Evolutionary conservation across 495 filamentous ascomycete genomes (phyloP), one percentile per base, ranked within the genome.

Genomic region (Lasiosphaeris hirsuta): DNA sequence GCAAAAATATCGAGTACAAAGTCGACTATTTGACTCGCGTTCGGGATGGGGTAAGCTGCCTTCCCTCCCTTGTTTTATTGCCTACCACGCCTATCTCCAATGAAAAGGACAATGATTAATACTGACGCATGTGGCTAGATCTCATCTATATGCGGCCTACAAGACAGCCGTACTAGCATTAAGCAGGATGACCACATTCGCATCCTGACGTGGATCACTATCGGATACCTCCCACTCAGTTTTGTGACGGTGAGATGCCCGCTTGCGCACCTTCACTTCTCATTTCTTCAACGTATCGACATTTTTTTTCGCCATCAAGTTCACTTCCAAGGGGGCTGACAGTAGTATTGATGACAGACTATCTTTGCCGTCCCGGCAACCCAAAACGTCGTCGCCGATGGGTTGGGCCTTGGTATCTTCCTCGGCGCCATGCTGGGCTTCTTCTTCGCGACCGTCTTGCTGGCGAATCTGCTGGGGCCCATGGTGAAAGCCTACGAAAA

Each of bases 1-100:
- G 40, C 40, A 43, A 43, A 43, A 43, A 15, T n/a, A n/a, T 43
- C 40, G 40, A 43, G 40, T 15, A 43, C 18, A 43, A 43, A 43
- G 4, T 43, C 18, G 40, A 43, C 40, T 15, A 43, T 43, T 13
- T 43, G 13, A 43, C 40, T 43, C 40, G 40, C 18, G 40, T 43
- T 4, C n/a, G 40, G 40, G 40, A 43, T 43, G 40, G 40, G 40
- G 40, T 43, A 43, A 4, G 40, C n/a, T n/a, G n/a, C n/a, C n/a
- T n/a, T 43, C 40, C n/a, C 40, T n/a, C 40, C 40, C 13, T n/a
- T 4, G 13, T 11, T n/a, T 13, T 7, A 11, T 43, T 43, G 40
- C 40, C 40, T 43, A n/a, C 40, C 40, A 43, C n/a, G 4, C n/a
- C n/a, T n/a, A n/a, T n/a, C n/a, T n/a, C n/a, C n/a, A n/a, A n/a